phyloP scores from a whole-genome alignment of 345 rosid species.

The Theobroma cacao region DNA sequence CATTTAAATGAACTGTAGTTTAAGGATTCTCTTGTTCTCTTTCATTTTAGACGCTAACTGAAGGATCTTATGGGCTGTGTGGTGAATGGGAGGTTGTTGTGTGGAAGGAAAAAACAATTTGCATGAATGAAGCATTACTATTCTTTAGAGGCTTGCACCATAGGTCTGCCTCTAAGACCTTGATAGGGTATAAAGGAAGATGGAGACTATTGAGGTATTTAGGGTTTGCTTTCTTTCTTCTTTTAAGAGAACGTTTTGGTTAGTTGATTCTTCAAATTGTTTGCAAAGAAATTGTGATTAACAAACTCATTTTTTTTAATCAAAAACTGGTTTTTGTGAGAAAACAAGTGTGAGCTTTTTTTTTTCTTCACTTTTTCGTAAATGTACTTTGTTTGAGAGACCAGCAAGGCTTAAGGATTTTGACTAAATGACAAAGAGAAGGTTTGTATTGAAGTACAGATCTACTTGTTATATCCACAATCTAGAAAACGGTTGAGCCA shows the following conservation, averaged over 20 bases:
- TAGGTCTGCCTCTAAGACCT: neutral
- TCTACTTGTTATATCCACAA: neutral
- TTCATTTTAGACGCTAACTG: neutral
- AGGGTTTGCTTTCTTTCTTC: neutral
- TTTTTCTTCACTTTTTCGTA: neutral
- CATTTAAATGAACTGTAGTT: neutral
- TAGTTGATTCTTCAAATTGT: neutral
- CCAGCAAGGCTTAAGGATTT: neutral
- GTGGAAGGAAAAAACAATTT: no score
- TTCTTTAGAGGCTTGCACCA: neutral
- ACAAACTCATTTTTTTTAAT: neutral
- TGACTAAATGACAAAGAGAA: neutral
- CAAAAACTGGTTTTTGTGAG: neutral
- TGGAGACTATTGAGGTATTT: neutral
- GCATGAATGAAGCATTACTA: no score
- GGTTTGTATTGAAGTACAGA: neutral
- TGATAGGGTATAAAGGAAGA: neutral
- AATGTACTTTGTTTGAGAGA: neutral
- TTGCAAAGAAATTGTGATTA: no score
- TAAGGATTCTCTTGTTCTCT: neutral
- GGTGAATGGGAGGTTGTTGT: no score
- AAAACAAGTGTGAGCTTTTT: neutral
- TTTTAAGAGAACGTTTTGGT: neutral
- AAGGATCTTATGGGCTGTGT: no score
- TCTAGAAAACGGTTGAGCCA: neutral